A percentile compares a stretch with the other conserved stretches of the same genome.
Conservation (phyloP, 2,329 filamentous ascomycete species). For the Aspergillus terreus region DNA sequence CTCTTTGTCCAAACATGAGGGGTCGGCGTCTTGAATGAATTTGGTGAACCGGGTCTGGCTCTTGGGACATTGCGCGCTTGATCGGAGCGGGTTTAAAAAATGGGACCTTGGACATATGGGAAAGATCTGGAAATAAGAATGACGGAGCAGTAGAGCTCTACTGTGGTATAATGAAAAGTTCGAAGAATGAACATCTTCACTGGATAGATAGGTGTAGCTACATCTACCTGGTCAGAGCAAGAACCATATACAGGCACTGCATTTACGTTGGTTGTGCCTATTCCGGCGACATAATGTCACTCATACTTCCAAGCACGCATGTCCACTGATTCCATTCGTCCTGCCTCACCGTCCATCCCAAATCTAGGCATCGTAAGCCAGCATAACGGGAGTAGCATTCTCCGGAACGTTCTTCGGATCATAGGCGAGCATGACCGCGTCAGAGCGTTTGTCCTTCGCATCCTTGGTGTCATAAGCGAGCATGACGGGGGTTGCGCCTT, state of each 20-base stretch:
- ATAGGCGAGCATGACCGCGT: neutral
- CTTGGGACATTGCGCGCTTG: conserved; percentile 17
- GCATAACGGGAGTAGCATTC: neutral
- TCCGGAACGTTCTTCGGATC: neutral
- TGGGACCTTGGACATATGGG: conserved; percentile 21
- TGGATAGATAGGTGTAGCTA: too few species aligned
- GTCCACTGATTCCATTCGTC: too few species aligned
- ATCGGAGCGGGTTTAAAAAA: conserved; percentile 16
- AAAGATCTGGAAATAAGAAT: conserved; percentile 18
- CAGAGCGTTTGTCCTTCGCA: neutral
- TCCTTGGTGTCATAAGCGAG: neutral
- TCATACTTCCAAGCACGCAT: too few species aligned
- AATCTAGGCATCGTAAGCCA: neutral
- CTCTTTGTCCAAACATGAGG: conserved; percentile 19
- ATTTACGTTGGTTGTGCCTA: too few species aligned
- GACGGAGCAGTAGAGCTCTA: conserved; percentile 14
- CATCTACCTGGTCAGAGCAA: too few species aligned
- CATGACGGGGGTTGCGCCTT: neutral
- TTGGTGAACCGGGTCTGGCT: conserved; percentile 14
- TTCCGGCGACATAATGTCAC: too few species aligned
- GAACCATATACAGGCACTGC: too few species aligned
- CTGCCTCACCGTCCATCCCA: too few species aligned
- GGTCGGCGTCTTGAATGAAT: conserved; percentile 20
- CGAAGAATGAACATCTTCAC: neutral
- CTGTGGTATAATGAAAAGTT: conserved; percentile 17